Percentiles rank a stretch among this genome's conserved stretches.
These are phyloP conservation scores for Piper longum DNA, from an alignment of 164 flowering plant species.

Conservation along the genomic window DNA sequence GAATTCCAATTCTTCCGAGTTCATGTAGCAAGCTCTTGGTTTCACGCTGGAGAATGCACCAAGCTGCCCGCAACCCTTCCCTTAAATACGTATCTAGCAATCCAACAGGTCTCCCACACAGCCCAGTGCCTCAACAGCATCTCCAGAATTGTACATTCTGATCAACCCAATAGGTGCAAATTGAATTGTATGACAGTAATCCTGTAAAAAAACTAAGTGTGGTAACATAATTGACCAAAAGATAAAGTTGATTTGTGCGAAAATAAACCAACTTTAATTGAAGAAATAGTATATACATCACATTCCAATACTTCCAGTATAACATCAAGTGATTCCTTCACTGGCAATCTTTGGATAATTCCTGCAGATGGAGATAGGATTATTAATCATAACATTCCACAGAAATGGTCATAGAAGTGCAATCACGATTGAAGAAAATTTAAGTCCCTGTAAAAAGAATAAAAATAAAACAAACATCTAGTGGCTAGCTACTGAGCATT, in stretches of 20 bases:
- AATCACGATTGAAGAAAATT: too few species aligned
- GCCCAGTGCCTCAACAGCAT: conserved; percentile 37
- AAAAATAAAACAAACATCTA: too few species aligned
- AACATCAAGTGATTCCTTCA: conserved; percentile 16
- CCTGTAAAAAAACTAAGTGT: conserved; percentile 11
- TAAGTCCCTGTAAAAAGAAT: too few species aligned
- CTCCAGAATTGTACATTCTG: conserved; percentile 62
- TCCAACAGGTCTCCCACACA: conserved; percentile 4
- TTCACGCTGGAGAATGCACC: conserved; percentile 40
- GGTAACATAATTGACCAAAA: too few species aligned
- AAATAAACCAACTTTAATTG: conserved; percentile 32
- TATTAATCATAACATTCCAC: not conserved
- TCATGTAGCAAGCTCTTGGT: conserved; percentile 29
- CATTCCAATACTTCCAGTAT: conserved; percentile 30
- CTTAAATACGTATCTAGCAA: conserved; percentile 22
- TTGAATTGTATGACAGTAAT: conserved; percentile 21
- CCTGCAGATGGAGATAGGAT: conserved; percentile 16
- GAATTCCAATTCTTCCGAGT: conserved; percentile 21
- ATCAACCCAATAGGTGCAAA: conserved; percentile 51
- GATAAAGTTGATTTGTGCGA: not conserved
- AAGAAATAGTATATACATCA: conserved; percentile 43
- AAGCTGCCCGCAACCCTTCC: conserved; percentile 38
- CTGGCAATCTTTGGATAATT: conserved; percentile 19
- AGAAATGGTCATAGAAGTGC: too few species aligned
- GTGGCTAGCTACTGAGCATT: too few species aligned